Percentiles rank a stretch among this genome's conserved stretches.
phyloP scores from a whole-genome alignment of 139 green algal genomes.

The Tetradesmus obliquus region DNA sequence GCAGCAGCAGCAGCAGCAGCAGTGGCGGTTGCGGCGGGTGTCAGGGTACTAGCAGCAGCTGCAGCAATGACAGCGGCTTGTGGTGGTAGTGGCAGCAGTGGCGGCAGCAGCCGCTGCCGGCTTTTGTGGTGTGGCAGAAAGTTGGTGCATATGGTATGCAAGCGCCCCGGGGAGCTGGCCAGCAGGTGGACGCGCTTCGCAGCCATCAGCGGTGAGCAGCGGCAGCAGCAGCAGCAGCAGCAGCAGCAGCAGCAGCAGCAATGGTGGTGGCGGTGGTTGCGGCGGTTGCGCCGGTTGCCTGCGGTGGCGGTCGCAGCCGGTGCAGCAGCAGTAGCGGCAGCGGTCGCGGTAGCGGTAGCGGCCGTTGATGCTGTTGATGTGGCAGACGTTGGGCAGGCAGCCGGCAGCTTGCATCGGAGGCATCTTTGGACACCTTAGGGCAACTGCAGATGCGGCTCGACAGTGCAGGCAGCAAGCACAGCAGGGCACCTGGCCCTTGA shows the following conservation, averaged over 20 bases:
- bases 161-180: constrained; percentile 75
- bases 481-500: too few species aligned
- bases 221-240: background rate
- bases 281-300: background rate
- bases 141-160: background rate
- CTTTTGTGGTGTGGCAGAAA: too few species aligned
- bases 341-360: background rate
- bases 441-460: too few species aligned
- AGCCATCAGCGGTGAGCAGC: constrained; percentile 52
- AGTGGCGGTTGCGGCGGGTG: background rate
- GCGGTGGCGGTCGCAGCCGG: background rate
- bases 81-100: background rate
- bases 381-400: too few species aligned
- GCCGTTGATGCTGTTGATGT: too few species aligned
- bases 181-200: constrained; percentile 72
- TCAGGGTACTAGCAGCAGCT: background rate
- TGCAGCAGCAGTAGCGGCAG: background rate
- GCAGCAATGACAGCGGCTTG: background rate
- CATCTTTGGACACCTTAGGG: too few species aligned
- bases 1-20: constrained; percentile 4
- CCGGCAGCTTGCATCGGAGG: too few species aligned
- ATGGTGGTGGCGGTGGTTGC: background rate
- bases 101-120: background rate
- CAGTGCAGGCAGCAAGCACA: too few species aligned
- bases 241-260: background rate